Base-by-base conservation (phyloP, 2,329 filamentous ascomycete genomes). In the Waltergamsia citrina region DNA sequence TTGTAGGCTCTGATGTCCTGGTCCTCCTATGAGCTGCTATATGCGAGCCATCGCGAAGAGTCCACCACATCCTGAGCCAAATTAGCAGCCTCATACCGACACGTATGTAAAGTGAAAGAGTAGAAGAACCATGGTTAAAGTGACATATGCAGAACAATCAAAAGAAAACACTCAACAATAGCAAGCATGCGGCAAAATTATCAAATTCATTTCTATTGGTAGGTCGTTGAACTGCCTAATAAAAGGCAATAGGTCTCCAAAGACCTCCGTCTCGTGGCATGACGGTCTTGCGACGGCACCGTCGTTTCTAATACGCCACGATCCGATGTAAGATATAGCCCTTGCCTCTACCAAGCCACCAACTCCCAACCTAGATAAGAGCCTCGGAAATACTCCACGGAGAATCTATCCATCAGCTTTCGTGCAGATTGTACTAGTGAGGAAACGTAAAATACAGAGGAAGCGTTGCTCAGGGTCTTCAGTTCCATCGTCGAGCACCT, bases 391-490 rank as follows among this genome's bases (percentile, higher is more conserved):
- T 39, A 39, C 33, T 46, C 43, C 38, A 45, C 40, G 43, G 52
- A 47, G 38, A 40, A 23, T 37, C 43, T 28, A 37, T 43, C 37
- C 39, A 22, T 35, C 29, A 33, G 38, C 43, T 40, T n/a, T 37
- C 21, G 35, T 32, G 28, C 34, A 52, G 47, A 51, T 49, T 55
- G 49, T 53, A 51, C 45, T 47, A 47, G 48, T 42, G 47, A 48
- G 47, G 46, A 53, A 59, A 57, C 58, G 56, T 68, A 68, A 52
- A 69, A 59, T 69, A 69, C 64, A 69, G 20, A 26, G 14, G 32
- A n/a, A 5, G 7, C 7, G 15, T n/a, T 15, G 26, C 9, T 16
- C 10, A 15, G 14, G 4, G 7, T n/a, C 11, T 7, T n/a, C n/a
- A n/a, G n/a, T n/a, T n/a, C n/a, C n/a, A n/a, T n/a, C n/a, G n/a